Percentiles rank a stretch among this genome's conserved stretches.
These are phyloP conservation scores for Funneliformis geosporum DNA, from an alignment of 192 early-diverging fungal genomes.

Conservation along the genomic window DNA sequence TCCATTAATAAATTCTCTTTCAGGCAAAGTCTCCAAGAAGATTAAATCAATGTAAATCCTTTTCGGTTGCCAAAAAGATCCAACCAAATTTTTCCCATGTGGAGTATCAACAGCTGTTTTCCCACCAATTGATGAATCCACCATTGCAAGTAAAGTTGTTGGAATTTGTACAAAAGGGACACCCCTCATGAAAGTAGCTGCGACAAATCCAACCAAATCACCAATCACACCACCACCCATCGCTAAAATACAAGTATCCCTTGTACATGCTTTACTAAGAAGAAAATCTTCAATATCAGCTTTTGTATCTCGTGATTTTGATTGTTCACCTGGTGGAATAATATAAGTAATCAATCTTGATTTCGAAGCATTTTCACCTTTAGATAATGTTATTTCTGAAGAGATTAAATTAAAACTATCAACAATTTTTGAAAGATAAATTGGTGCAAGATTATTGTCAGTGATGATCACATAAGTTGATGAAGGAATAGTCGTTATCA, in stretches of 20 bases:
- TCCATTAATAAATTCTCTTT: constrained; percentile 92
- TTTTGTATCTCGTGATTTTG: constrained; percentile 88
- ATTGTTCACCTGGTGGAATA: constrained; percentile 84
- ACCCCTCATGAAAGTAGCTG: constrained; percentile 98
- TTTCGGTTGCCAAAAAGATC: constrained; percentile 95
- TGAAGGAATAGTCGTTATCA: constrained; percentile 66
- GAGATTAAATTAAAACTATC: constrained; percentile 53
- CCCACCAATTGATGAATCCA: constrained; percentile 96
- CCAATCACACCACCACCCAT: constrained; percentile 98
- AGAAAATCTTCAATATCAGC: constrained; percentile 90
- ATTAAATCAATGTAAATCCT: constrained; percentile 90
- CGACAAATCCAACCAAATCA: constrained; percentile 95
- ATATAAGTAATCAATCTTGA: constrained; percentile 73
- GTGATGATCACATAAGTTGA: constrained; percentile 89
- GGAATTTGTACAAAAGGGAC: constrained; percentile 93
- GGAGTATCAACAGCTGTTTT: constrained; percentile 98
- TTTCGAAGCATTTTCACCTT: not conserved
- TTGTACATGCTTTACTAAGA: constrained; percentile 78
- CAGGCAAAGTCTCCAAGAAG: constrained; percentile 83
- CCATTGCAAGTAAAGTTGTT: constrained; percentile 95
- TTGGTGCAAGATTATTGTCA: constrained; percentile 78
- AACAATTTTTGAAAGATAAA: constrained; percentile 69
- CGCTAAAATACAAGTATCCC: constrained; percentile 91
- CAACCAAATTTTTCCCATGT: constrained; percentile 92
- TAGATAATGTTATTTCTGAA: constrained; percentile 33